A percentile compares a stretch with the other conserved stretches of the same genome.
Conservation (phyloP, 108 stramenopile species). For the Skeletonema costatum region DNA sequence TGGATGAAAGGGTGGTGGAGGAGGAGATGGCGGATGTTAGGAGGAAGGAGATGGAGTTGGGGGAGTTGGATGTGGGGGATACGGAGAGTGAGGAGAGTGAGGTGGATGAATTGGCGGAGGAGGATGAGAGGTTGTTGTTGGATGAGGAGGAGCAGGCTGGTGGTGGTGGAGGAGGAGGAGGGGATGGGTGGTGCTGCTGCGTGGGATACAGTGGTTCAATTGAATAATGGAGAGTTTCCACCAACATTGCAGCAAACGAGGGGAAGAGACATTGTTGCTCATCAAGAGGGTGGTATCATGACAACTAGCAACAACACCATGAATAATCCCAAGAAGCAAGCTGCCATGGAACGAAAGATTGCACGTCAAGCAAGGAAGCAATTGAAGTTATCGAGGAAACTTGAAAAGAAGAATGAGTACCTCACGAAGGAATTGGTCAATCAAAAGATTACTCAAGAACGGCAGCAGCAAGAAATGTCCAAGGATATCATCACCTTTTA, state of each 20-base stretch:
- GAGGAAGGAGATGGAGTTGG: not conserved
- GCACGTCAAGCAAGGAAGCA: slow-evolving; percentile 16
- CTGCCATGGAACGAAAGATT: not conserved
- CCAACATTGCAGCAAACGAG: not conserved
- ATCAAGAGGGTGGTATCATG: not conserved
- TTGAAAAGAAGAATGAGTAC: slow-evolving; percentile 15
- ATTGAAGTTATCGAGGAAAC: not conserved
- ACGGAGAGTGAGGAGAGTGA: not conserved
- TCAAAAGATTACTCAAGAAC: slow-evolving; percentile 29
- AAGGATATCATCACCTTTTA: slow-evolving; percentile 33
- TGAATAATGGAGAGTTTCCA: not conserved
- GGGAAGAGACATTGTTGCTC: not conserved
- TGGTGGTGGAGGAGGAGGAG: not conserved
- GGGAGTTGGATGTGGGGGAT: not conserved
- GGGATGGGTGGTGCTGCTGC: not conserved
- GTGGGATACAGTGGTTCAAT: not conserved
- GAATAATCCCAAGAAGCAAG: not conserved
- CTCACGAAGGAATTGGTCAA: slow-evolving; percentile 18
- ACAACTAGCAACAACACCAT: not conserved
- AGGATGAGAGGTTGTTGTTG: not conserved
- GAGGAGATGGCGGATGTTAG: slow-evolving; percentile 16
- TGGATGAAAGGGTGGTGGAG: slow-evolving; percentile 31
- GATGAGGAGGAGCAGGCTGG: not conserved
- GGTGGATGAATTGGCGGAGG: not conserved
- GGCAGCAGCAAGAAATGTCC: slow-evolving; percentile 24